These are phyloP conservation scores for Knoxdaviesia proteae DNA, from an alignment of 2,329 filamentous ascomycete genomes.

Conservation along the genomic window DNA sequence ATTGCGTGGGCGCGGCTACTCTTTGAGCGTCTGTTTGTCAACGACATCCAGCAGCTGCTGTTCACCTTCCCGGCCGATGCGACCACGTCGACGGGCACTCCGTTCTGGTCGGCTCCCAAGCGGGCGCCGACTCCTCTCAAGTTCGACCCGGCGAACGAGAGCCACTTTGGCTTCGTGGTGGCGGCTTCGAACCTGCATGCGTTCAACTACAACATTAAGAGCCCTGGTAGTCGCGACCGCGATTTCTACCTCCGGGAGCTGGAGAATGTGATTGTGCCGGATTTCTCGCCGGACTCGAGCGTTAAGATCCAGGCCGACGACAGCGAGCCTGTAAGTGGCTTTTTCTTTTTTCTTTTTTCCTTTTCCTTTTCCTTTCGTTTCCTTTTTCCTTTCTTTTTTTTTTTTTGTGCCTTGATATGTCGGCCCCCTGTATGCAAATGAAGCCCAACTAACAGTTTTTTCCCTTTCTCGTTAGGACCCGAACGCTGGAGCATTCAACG, in stretches of 20 bases:
- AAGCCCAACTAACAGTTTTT: slow-evolving; percentile 1
- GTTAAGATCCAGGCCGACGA: slow-evolving; percentile 97
- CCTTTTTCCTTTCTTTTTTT: too few relatives aligned
- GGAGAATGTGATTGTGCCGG: slow-evolving; percentile 84
- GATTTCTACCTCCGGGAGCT: slow-evolving; percentile 59
- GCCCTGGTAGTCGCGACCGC: slow-evolving; percentile 44
- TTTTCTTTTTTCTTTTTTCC: not conserved
- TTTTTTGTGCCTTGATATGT: not conserved
- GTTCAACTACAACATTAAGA: slow-evolving; percentile 94
- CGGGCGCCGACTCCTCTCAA: slow-evolving; percentile 80
- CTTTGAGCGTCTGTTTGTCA: slow-evolving; percentile 94
- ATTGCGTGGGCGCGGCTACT: slow-evolving; percentile 85
- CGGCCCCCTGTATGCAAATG: not conserved
- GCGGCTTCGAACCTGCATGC: slow-evolving; percentile 83
- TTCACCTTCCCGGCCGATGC: slow-evolving; percentile 97
- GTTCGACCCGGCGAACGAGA: slow-evolving; percentile 67
- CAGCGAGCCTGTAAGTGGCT: slow-evolving; percentile 51
- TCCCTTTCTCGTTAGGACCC: slow-evolving; percentile 41
- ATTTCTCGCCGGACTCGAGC: slow-evolving; percentile 73
- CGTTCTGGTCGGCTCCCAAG: slow-evolving; percentile 97
- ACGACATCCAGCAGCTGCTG: slow-evolving; percentile 83
- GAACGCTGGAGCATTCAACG: slow-evolving; percentile 51
- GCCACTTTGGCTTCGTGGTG: slow-evolving; percentile 74
- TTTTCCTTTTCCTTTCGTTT: not conserved
- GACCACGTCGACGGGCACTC: slow-evolving; percentile 66